Conservation (phyloP, 148 eudicot genomes). For the Rhododendron ferrugineum region DNA sequence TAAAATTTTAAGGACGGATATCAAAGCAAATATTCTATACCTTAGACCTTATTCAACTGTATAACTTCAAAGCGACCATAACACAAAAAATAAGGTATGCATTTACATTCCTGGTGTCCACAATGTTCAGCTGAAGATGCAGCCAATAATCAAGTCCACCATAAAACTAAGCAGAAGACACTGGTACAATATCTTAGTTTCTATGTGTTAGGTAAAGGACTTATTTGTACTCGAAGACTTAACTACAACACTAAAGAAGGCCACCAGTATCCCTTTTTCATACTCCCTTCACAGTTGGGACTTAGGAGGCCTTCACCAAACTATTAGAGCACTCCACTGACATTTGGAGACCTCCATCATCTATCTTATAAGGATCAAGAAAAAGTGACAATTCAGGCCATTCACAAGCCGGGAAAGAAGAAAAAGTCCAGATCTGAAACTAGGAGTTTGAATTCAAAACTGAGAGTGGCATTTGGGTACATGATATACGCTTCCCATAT, state of each 20-base stretch:
- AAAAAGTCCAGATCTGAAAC: neutral
- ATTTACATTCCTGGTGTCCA: neutral
- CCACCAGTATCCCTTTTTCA: neutral
- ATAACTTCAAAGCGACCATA: neutral
- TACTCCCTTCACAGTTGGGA: neutral
- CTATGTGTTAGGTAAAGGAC: neutral
- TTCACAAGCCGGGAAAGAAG: neutral
- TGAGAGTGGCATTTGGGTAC: neutral
- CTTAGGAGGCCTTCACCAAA: neutral
- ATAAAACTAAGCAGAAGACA: neutral
- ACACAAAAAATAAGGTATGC: neutral
- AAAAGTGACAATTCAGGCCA: neutral
- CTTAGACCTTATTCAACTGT: neutral
- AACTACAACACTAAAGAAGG: neutral
- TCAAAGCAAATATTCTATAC: neutral
- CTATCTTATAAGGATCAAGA: neutral
- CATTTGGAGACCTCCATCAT: neutral
- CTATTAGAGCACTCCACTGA: neutral
- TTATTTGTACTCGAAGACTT: neutral
- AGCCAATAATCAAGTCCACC: neutral
- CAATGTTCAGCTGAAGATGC: neutral
- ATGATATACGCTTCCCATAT: neutral
- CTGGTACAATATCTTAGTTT: neutral
- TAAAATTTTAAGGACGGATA: neutral
- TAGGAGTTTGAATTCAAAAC: neutral